phyloP scores from a whole-genome alignment of 129 eudicot species.

The Ambrosia artemisiifolia region DNA sequence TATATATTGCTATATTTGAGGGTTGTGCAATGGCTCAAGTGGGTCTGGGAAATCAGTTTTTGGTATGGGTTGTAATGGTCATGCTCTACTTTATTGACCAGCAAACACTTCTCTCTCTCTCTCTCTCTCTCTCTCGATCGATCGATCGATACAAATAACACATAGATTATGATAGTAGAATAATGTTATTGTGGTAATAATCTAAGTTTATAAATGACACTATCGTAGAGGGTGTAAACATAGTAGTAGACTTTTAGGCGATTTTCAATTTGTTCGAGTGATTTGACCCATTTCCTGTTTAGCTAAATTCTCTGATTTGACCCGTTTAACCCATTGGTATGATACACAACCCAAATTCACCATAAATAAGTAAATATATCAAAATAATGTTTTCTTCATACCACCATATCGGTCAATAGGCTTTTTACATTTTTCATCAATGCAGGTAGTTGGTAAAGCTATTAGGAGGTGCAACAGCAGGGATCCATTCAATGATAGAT shows the following conservation, averaged over 20 bases:
- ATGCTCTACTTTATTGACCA: no score
- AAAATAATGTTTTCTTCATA: neutral
- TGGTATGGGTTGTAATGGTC: no score
- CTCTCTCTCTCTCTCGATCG: no score
- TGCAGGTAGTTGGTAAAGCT: conserved; percentile 86
- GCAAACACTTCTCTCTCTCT: no score
- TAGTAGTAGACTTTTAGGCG: neutral
- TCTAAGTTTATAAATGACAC: neutral
- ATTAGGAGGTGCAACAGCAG: conserved; percentile 75
- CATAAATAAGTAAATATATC: conserved; percentile 45
- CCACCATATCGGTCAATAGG: conserved; percentile 1
- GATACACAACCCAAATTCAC: neutral
- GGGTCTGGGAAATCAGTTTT: neutral
- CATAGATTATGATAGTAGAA: no score
- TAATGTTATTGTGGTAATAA: neutral
- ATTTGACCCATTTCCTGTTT: no score
- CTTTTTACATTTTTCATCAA: neutral
- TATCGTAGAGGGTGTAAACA: neutral
- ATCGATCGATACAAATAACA: no score
- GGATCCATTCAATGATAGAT: conserved; percentile 92
- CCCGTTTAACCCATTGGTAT: neutral
- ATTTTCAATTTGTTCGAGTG: neutral
- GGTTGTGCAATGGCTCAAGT: neutral
- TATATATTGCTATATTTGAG: neutral
- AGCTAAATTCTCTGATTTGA: neutral